phyloP scores from a whole-genome alignment of 306 rosid genomes.

The Astragalus glycyphyllos region DNA sequence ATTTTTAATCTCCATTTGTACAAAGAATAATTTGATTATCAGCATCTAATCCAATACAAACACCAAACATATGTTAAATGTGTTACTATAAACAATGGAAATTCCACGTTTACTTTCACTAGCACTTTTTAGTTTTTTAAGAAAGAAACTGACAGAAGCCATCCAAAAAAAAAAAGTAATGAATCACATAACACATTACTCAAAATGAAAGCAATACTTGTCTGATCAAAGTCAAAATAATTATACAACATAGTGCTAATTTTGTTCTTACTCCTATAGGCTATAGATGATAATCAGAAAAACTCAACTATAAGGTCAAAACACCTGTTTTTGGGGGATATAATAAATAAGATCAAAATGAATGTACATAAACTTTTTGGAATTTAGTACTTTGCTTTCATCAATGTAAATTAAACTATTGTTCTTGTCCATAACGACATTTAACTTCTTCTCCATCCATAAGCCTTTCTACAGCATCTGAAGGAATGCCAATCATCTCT shows the following conservation, averaged over 20 bases:
- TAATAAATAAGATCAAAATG: slow-evolving; percentile 30
- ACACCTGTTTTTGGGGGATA: slow-evolving; percentile 2
- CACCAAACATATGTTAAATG: no score
- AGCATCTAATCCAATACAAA: no score
- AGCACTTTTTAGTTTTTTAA: not conserved
- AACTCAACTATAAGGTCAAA: not conserved
- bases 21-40: no score
- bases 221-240: slow-evolving; percentile 28
- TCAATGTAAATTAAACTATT: slow-evolving; percentile 41
- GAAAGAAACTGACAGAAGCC: not conserved
- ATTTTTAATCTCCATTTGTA: no score
- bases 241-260: slow-evolving; percentile 15
- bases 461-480: slow-evolving; percentile 79
- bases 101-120: not conserved
- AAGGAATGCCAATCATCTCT: slow-evolving; percentile 83
- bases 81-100: no score
- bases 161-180: no score
- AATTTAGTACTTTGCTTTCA: no score
- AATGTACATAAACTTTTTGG: slow-evolving; percentile 16
- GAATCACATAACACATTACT: slow-evolving; percentile 4
- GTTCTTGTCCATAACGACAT: slow-evolving; percentile 65
- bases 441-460: slow-evolving; percentile 74
- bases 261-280: slow-evolving; percentile 30
- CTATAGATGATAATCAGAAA: slow-evolving; percentile 29
- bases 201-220: slow-evolving; percentile 22